Evolutionary conservation across 371 early-diverging fungal genomes (phyloP), one percentile per base, ranked within the genome.

Genomic region (Syncephalastrum racemosum): DNA sequence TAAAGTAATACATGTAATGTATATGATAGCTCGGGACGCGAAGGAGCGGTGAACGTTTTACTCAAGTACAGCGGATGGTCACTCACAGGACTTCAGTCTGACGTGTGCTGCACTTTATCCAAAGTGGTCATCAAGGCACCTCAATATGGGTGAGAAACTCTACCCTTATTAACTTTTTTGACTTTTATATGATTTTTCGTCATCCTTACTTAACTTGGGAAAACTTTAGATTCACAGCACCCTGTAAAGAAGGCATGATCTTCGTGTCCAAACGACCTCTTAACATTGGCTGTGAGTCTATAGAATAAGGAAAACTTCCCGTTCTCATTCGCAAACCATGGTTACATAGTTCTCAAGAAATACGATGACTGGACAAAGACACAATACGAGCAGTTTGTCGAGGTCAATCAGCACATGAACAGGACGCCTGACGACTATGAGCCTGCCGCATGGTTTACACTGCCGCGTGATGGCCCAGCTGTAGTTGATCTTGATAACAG

Each of bases 171-270:
- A 2, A 13, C 4, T 27, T 22, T 25, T 24, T 18, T 4, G 27
- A n/a, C 31, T 25, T 46, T 24, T 24, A n/a, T n/a, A n/a, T n/a
- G n/a, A n/a, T n/a, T 25, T 47, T 42, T 31, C 39, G 23, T 27
- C 39, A 48, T 13, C 36, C 15, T 6, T 25, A 31, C 16, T 16
- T 14, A 22, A 15, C 18, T 41, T 4, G 27, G 27, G n/a, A 7
- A 3, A 3, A 22, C 12, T 42, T 20, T 25, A 64, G 65, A 40
- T 64, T 60, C 27, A 69, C 69, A 1, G 69, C 69, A 23, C 69
- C 69, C 59, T 69, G 69, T 50, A 69, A 69, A 62, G 69, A 69
- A 54, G 69, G 69, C 25, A 54, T 69, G 48, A 59, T 69, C 19
- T 69, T 69, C 56, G 47, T 65, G 15, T 69, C 69, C 2, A 56